A percentile compares a stretch with the other conserved stretches of the same genome.
Evolutionary conservation across 306 rosid species (phyloP).

Genomic region (Astragalus glycyphyllos): DNA sequence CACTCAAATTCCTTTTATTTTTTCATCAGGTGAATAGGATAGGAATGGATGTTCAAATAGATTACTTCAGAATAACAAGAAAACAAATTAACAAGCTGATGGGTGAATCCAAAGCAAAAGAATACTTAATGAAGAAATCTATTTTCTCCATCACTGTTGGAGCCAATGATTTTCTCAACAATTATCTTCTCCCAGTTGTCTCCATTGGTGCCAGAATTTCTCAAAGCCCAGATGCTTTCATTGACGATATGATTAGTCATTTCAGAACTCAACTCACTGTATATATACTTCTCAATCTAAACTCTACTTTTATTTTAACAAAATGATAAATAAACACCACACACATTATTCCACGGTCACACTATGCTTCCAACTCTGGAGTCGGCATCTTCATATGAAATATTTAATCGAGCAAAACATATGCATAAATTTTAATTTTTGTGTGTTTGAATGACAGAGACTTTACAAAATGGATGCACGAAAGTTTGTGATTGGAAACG

Average conservation of each 20-base stretch:
- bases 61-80: slow-evolving; percentile 80
- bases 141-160: slow-evolving; percentile 81
- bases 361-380: too few relatives aligned
- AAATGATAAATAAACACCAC: too few relatives aligned
- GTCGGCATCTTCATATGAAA: too few relatives aligned
- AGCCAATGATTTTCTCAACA: slow-evolving; percentile 88
- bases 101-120: slow-evolving; percentile 71
- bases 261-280: slow-evolving; percentile 76
- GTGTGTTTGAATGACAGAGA: slow-evolving; percentile 56
- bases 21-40: slow-evolving; percentile 73
- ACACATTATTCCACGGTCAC: too few relatives aligned
- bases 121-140: slow-evolving; percentile 62
- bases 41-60: slow-evolving; percentile 91
- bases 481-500: slow-evolving; percentile 83
- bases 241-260: slow-evolving; percentile 77
- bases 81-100: slow-evolving; percentile 68
- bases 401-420: too few relatives aligned
- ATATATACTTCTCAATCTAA: too few relatives aligned
- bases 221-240: slow-evolving; percentile 72
- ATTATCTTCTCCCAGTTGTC: slow-evolving; percentile 86
- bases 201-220: slow-evolving; percentile 89
- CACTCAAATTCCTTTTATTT: background rate
- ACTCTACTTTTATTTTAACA: background rate
- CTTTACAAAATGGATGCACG: slow-evolving; percentile 82
- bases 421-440: too few relatives aligned